Evolutionary conservation across 495 filamentous ascomycete genomes (phyloP), one percentile per base, ranked within the genome.

Genomic region (Aspergillus campestris): DNA sequence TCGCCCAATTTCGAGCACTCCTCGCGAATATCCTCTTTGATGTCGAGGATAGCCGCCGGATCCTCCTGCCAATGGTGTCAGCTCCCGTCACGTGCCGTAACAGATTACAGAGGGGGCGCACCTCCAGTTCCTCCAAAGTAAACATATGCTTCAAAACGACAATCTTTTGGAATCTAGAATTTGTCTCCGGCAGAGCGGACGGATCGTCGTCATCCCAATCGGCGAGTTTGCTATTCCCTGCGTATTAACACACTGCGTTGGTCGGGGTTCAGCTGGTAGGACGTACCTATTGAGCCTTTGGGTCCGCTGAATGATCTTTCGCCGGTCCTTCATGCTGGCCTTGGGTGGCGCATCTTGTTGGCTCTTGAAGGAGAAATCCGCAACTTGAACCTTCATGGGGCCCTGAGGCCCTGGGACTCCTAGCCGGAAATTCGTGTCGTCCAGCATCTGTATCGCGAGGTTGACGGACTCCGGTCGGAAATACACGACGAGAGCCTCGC

Each of bases 121-220:
- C 79, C 56, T 81, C 79, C 38, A 99, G 70, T 65, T 95, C 87
- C 30, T 83, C 55, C 27, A 94, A 72, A 8, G 89, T 94, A 62
- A 99, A 99, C 87, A 95, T 94, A 60, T 94, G 85, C 56, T 89
- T 87, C 45, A 99, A 65, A 43, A 97, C 82, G 12, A 96, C 89
- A 3, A 87, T 68, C 55, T 89, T 89, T 50, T 88, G 87, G 52
- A 76, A 82, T 50, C 77, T 76, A 37, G 76, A 77, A 43, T 55
- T 77, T 6, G 77, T 78, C 3, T 81, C 76, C 10, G 73, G 67
- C 3, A 77, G 48, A 0, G 61, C 56, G 10, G 70, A 65, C n/a
- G 83, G 81, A 48, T 95, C 89, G 49, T 90, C 87, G 52, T 95
- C 90, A 62, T 83, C 80, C 91, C 91, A 97, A 64, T 96, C 90